Percentiles rank a stretch among this genome's conserved stretches.
phyloP scores from a whole-genome alignment of 352 stramenopile species.

The Elongisporangium senticosum region DNA sequence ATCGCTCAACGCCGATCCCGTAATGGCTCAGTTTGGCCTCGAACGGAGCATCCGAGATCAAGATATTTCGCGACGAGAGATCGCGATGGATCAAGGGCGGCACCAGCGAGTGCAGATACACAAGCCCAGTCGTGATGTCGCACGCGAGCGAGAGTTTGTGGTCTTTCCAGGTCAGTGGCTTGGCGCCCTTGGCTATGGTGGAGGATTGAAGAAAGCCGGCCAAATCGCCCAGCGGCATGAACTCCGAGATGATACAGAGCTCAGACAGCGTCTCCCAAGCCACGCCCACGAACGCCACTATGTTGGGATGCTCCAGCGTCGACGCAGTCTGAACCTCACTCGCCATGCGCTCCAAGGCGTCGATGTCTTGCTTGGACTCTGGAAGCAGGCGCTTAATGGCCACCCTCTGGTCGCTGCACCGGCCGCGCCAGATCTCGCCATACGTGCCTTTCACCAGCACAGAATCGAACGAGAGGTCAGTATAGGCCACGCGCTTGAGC shows the following conservation, averaged over 20 bases:
- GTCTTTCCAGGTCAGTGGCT: slow-evolving; percentile 30
- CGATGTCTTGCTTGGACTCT: slow-evolving; percentile 44
- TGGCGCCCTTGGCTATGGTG: slow-evolving; percentile 25
- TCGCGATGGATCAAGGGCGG: slow-evolving; percentile 25
- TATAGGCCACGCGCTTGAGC: slow-evolving; percentile 49
- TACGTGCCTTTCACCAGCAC: slow-evolving; percentile 63
- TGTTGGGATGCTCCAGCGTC: slow-evolving; percentile 64
- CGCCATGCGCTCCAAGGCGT: slow-evolving; percentile 57
- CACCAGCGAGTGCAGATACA: slow-evolving; percentile 23
- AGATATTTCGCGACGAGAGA: slow-evolving; percentile 25
- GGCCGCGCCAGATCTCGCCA: slow-evolving; percentile 69
- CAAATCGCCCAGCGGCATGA: slow-evolving; percentile 71
- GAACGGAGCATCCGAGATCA: slow-evolving; percentile 10
- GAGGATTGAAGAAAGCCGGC: slow-evolving; percentile 34
- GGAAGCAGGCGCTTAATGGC: slow-evolving; percentile 69
- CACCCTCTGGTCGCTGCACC: slow-evolving; percentile 59
- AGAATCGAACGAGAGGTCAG: slow-evolving; percentile 58
- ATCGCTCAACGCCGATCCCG: slow-evolving; percentile 20
- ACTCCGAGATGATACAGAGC: slow-evolving; percentile 73
- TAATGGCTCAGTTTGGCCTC: slow-evolving; percentile 27
- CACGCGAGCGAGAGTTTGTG: slow-evolving; percentile 16
- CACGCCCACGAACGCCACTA: slow-evolving; percentile 69
- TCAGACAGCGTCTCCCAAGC: slow-evolving; percentile 62
- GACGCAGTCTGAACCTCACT: slow-evolving; percentile 70
- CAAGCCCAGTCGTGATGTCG: slow-evolving; percentile 13